Evolutionary conservation across 805 yeast genomes (phyloP), one percentile per base, ranked within the genome.

Genomic region (Wickerhamiella vanderwaltii): DNA sequence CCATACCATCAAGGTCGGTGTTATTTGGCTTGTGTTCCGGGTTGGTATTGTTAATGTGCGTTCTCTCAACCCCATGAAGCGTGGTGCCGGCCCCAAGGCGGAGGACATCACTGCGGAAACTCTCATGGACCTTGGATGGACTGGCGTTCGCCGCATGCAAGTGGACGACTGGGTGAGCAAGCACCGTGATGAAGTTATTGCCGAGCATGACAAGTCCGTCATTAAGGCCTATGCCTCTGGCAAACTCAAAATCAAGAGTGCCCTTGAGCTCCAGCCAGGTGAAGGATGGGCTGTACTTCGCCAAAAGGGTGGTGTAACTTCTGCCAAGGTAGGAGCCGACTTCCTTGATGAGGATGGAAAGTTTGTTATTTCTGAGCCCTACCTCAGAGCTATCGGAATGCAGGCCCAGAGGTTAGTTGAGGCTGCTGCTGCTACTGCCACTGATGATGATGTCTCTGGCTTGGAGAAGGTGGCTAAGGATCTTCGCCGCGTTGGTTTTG

Each of bases 91-190:
- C 41, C 54, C 34, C 39, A 46, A 34, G 30, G 45, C 43, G 37
- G 45, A 35, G 5, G 55, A 51, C 11, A 51, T 67, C 35, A 64
- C 72, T 38, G 66, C 66, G 46, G 84, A 78, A 13, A 66, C 71
- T 45, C 69, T 87, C 51, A 50, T 75, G 25, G 60, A 62, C 3
- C 64, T 87, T 50, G 97, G 97, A 37, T 91, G 97, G 97, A 85
- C 95, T n/a, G 94, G 95, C 41, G 71, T 91, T 18, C 79, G 77
- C 60, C 77, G 77, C 51, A 79, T 79, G 11, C 69, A 78, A 16
- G 63, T 74, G 20, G 79, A 74, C 29, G 85, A 75, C 48, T 88
- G 79, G 69, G 73, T 72, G 53, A 79, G 76, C 47, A 68, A 63
- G 53, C 79, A 75, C 67, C 75, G 88, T 53, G 74, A 77, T 39